These are phyloP conservation scores for Puya raimondii DNA, from an alignment of 176 grass and related monocot species.

Conservation along the genomic window DNA sequence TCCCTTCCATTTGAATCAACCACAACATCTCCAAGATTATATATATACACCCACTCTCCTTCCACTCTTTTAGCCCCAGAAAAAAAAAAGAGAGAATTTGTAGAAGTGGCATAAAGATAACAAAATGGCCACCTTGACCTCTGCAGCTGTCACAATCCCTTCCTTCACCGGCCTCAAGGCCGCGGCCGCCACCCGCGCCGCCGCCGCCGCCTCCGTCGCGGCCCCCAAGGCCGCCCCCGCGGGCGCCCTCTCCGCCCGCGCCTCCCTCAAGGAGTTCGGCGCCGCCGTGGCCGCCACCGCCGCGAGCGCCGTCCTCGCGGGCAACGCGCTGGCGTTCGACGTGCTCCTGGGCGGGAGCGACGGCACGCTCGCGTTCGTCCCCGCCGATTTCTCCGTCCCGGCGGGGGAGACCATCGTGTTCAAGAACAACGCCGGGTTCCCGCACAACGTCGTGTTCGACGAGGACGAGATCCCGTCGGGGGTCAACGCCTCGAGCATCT, in stretches of 20 bases:
- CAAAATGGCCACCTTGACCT: slow-evolving; percentile 62
- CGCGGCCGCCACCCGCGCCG: slow-evolving; percentile 27
- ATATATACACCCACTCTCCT: slow-evolving; percentile 13
- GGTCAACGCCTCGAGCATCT: slow-evolving; percentile 57
- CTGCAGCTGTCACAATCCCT: slow-evolving; percentile 36
- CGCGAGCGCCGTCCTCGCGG: slow-evolving; percentile 41
- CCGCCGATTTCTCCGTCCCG: slow-evolving; percentile 53
- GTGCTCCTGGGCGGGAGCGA: slow-evolving; percentile 51
- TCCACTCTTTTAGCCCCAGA: not conserved
- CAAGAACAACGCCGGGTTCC: slow-evolving; percentile 95
- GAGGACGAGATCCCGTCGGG: slow-evolving; percentile 72
- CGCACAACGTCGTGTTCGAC: slow-evolving; percentile 93
- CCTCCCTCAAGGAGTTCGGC: slow-evolving; percentile 46
- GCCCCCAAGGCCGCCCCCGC: not conserved
- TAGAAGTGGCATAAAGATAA: not conserved
- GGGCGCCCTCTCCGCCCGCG: slow-evolving; percentile 22
- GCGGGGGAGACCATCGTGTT: slow-evolving; percentile 75
- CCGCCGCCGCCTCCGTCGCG: not conserved
- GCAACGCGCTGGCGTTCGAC: slow-evolving; percentile 58
- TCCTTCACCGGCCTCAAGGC: slow-evolving; percentile 21
- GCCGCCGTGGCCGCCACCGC: slow-evolving; percentile 46
- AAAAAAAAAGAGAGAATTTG: too few species aligned
- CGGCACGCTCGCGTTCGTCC: slow-evolving; percentile 64
- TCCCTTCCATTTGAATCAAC: not conserved
- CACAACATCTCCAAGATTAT: not conserved